Conservation (phyloP, 1,284 basidiomycete species). For the Clitocybe nebularis region DNA sequence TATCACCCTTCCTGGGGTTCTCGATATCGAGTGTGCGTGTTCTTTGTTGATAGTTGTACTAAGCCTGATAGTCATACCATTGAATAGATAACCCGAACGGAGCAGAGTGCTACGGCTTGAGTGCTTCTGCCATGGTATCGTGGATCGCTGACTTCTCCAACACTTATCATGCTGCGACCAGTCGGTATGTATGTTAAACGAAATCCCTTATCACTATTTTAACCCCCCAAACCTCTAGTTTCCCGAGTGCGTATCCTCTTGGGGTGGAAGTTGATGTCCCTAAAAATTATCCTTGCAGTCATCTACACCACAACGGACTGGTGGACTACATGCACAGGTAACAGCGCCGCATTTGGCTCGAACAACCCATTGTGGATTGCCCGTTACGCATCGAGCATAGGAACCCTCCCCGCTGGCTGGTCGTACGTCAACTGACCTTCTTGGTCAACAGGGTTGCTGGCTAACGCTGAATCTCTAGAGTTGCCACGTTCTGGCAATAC, state of each 20-base stretch:
- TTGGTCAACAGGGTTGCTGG: too few species aligned
- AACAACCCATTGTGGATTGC: constrained; percentile 16
- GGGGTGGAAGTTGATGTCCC: neutral
- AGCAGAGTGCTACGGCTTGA: constrained; percentile 54
- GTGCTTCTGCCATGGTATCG: constrained; percentile 48
- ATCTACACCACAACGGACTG: constrained; percentile 15
- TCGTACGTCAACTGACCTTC: too few species aligned
- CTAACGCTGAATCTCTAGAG: too few species aligned
- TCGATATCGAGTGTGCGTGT: constrained; percentile 55
- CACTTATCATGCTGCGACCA: constrained; percentile 51
- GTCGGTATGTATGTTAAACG: constrained; percentile 27
- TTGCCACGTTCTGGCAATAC: constrained; percentile 43
- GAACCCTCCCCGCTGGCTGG: constrained; percentile 13
- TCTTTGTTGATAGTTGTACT: too few species aligned
- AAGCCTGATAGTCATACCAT: too few species aligned
- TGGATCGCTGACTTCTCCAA: constrained; percentile 62
- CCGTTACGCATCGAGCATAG: constrained; percentile 7
- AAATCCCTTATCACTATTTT: neutral
- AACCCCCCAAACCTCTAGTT: neutral
- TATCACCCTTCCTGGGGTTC: constrained; percentile 60
- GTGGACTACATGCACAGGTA: constrained; percentile 15
- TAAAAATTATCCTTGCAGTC: constrained; percentile 2
- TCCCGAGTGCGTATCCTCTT: constrained; percentile 13
- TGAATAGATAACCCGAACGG: constrained; percentile 54
- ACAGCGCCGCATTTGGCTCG: constrained; percentile 9